phyloP scores from a whole-genome alignment of 768 basidiomycete species.

The Hericium erinaceus region DNA sequence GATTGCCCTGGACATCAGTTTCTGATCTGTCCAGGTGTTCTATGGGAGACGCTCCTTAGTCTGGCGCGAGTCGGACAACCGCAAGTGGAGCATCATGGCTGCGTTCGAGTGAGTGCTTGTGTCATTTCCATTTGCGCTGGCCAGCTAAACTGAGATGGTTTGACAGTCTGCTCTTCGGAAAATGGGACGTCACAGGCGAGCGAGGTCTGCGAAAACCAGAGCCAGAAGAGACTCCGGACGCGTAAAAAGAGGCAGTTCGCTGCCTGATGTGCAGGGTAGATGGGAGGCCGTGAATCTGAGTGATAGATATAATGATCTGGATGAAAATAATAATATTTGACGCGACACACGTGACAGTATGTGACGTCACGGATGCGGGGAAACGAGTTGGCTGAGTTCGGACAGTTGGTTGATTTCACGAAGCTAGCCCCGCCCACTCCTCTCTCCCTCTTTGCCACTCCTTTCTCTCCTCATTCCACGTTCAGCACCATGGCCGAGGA shows the following conservation, averaged over 20 bases:
- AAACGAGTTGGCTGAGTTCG: neutral
- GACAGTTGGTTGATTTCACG: neutral
- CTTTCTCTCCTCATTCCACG: constrained; percentile 1
- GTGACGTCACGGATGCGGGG: neutral
- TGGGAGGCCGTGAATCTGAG: too few species aligned
- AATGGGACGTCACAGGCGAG: constrained; percentile 17
- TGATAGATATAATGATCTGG: too few species aligned
- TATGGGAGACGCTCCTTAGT: constrained; percentile 88
- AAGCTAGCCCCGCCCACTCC: neutral
- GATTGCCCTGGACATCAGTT: constrained; percentile 4
- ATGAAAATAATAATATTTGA: too few species aligned
- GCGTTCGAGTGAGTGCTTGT: constrained; percentile 64
- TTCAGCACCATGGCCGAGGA: constrained; percentile 21
- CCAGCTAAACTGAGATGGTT: constrained; percentile 11
- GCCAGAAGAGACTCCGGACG: neutral
- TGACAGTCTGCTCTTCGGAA: constrained; percentile 26
- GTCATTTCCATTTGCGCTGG: neutral
- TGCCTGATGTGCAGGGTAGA: too few species aligned
- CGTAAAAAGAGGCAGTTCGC: too few species aligned
- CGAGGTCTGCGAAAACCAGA: neutral
- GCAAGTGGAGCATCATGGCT: constrained; percentile 96
- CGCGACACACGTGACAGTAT: neutral
- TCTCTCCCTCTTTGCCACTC: neutral
- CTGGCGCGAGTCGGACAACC: constrained; percentile 92
- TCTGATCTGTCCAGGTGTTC: constrained; percentile 52